These are phyloP conservation scores for Boletus mariae DNA, from an alignment of 1,284 basidiomycete species.

Conservation along the genomic window DNA sequence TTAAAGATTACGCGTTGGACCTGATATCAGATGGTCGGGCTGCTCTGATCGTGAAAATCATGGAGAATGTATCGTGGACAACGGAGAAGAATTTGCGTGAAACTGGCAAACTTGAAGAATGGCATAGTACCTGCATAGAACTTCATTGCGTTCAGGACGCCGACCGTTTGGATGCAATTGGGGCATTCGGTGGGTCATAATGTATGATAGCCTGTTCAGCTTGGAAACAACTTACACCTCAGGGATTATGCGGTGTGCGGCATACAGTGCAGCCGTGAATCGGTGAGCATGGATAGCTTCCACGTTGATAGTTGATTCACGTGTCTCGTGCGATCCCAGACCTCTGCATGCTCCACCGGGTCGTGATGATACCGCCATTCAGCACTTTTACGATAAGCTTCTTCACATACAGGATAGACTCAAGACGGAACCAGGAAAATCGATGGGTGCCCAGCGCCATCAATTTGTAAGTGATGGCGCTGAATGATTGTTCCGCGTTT, in stretches of 20 bases:
- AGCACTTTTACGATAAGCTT: constrained; percentile 88
- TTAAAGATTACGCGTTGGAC: constrained; percentile 43
- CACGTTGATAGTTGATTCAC: background rate
- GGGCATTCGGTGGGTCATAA: constrained; percentile 71
- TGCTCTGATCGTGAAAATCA: constrained; percentile 52
- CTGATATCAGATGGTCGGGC: constrained; percentile 61
- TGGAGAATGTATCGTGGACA: constrained; percentile 84
- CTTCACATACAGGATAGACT: constrained; percentile 70
- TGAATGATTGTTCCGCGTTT: background rate
- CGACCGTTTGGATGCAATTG: constrained; percentile 89
- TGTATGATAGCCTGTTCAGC: no score
- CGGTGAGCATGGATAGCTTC: constrained; percentile 38
- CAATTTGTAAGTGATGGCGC: constrained; percentile 53
- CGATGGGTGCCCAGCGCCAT: constrained; percentile 72
- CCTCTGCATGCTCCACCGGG: constrained; percentile 62
- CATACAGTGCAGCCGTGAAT: constrained; percentile 70
- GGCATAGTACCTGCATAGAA: constrained; percentile 77
- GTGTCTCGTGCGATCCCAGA: constrained; percentile 34
- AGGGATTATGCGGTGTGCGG: constrained; percentile 86
- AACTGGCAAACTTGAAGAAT: constrained; percentile 54
- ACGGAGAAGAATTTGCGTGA: constrained; percentile 73
- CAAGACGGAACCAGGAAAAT: constrained; percentile 71
- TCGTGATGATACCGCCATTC: constrained; percentile 62
- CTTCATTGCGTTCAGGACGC: constrained; percentile 92
- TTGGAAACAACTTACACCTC: background rate